Percentiles rank a stretch among this genome's conserved stretches.
These are phyloP conservation scores for Cytidiella melzeri DNA, from an alignment of 768 basidiomycete genomes.

Conservation along the genomic window DNA sequence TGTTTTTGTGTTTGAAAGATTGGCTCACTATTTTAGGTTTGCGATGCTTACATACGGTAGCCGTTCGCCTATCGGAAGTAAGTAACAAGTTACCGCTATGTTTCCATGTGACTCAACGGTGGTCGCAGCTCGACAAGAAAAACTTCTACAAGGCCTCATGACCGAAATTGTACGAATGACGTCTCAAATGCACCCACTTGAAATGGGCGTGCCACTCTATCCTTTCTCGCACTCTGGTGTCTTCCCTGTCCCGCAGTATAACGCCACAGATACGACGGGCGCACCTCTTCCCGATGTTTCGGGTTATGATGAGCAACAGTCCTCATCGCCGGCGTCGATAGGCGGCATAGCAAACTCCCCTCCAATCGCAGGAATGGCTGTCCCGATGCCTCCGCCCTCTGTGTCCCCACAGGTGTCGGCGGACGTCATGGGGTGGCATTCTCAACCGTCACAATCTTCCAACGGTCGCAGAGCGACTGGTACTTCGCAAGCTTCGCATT, in stretches of 20 bases:
- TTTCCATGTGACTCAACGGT: neutral
- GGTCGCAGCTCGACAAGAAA: constrained; percentile 69
- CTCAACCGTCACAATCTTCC: neutral
- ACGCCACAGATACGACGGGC: constrained; percentile 14
- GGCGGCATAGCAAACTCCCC: constrained; percentile 7
- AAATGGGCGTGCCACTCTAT: constrained; percentile 75
- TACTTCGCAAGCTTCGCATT: constrained; percentile 1
- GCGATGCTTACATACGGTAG: constrained; percentile 81
- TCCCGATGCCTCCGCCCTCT: neutral
- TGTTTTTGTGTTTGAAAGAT: neutral
- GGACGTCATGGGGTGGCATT: constrained; percentile 4
- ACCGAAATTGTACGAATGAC: constrained; percentile 80
- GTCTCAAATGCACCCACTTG: constrained; percentile 70
- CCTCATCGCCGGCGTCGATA: constrained; percentile 6
- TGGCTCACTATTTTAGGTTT: constrained; percentile 39
- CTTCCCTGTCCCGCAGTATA: constrained; percentile 18
- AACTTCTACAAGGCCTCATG: constrained; percentile 77
- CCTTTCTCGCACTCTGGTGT: constrained; percentile 51
- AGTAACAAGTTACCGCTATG: constrained; percentile 24
- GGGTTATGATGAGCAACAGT: constrained; percentile 8
- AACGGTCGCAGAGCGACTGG: neutral
- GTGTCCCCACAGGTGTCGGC: neutral
- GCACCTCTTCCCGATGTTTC: constrained; percentile 20
- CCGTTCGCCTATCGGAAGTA: constrained; percentile 79
- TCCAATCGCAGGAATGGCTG: constrained; percentile 6